These are phyloP conservation scores for Blastomyces parvus DNA, from an alignment of 2,329 filamentous ascomycete genomes.

Conservation along the genomic window DNA sequence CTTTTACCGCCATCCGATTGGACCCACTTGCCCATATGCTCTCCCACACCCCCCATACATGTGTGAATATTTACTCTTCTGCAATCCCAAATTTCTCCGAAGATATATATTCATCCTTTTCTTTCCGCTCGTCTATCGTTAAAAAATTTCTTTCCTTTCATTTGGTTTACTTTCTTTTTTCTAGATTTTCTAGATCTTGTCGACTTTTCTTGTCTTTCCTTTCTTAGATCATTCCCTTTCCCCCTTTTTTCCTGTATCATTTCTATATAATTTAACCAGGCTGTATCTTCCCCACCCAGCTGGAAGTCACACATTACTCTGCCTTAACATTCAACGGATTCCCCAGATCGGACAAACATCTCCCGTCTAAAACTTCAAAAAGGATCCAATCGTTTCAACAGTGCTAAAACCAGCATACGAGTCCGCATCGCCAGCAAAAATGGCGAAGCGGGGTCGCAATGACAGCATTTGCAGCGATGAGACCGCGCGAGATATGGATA, in stretches of 20 bases:
- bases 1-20: not conserved
- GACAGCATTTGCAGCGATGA: slow-evolving; percentile 3
- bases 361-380: not conserved
- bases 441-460: not conserved
- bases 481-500: not conserved
- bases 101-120: not conserved
- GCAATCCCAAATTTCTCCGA: no score
- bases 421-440: not conserved
- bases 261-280: no score
- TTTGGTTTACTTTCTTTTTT: not conserved
- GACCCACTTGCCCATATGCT: not conserved
- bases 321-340: no score
- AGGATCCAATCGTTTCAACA: not conserved
- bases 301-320: no score
- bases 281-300: not conserved
- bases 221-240: not conserved
- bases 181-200: not conserved
- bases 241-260: no score
- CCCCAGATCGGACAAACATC: no score
- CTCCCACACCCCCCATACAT: not conserved
- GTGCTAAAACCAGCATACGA: not conserved
- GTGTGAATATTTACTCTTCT: not conserved
- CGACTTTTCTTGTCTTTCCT: not conserved
- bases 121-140: not conserved
- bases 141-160: not conserved